Evolutionary conservation across 2,329 filamentous ascomycete species (phyloP).

Genomic region (Nigrospora oryzae): DNA sequence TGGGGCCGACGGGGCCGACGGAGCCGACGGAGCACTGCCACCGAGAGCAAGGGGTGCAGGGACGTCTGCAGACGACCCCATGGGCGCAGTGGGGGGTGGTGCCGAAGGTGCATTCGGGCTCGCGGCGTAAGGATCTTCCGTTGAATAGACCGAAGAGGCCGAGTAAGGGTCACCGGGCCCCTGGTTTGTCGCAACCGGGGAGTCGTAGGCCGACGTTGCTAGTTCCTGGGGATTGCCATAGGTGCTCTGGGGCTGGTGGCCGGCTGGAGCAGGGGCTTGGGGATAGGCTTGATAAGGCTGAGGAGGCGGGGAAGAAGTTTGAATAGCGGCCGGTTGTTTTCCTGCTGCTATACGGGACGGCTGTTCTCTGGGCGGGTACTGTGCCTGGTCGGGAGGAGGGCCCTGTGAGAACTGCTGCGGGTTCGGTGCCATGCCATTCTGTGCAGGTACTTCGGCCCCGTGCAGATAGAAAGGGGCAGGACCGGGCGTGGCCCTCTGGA

Average conservation of each 20-base stretch:
- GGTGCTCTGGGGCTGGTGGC: conserved; percentile 56
- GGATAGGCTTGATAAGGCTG: conserved; percentile 40
- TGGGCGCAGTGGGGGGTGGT: conserved; percentile 18
- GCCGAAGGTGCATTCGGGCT: conserved; percentile 17
- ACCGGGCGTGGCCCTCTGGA: conserved; percentile 42
- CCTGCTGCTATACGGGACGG: conserved; percentile 38
- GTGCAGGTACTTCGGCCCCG: conserved; percentile 43
- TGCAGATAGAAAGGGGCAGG: conserved; percentile 60
- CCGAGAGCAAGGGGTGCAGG: conserved; percentile 15
- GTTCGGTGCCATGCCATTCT: conserved; percentile 16
- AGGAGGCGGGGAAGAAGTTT: conserved; percentile 43
- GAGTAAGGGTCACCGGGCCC: conserved; percentile 33
- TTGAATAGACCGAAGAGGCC: conserved; percentile 34
- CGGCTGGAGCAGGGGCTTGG: conserved; percentile 31
- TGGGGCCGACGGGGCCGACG: conserved; percentile 9
- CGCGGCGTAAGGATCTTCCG: conserved; percentile 32
- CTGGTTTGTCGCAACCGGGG: conserved; percentile 52
- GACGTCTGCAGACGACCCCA: conserved; percentile 11
- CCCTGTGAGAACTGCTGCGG: conserved; percentile 17
- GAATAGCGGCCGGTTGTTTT: conserved; percentile 39
- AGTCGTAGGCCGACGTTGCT: conserved; percentile 70
- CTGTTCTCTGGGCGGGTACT: conserved; percentile 19
- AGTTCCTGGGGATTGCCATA: conserved; percentile 70
- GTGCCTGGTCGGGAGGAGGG: conserved; percentile 17
- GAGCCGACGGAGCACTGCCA: conserved; percentile 5